Base-by-base conservation (phyloP, 139 green algal genomes). In the Micromonas pusilla region DNA sequence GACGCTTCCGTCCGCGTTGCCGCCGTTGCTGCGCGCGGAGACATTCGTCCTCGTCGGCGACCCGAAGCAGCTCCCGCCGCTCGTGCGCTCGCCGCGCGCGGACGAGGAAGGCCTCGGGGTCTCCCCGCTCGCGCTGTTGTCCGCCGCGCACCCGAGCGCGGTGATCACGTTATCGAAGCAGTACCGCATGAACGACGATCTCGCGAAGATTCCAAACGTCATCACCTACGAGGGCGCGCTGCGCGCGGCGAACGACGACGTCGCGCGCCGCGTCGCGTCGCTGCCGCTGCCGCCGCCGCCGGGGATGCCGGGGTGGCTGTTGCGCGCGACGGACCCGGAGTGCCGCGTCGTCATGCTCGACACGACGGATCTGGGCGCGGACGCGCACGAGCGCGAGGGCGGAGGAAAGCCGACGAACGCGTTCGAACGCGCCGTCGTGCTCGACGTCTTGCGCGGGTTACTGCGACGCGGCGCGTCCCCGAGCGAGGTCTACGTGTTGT, bases 181-280 rank as follows among this genome's bases (percentile, higher is more conserved):
- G 86, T 98, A 97, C 82, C 87, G 95, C 73, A 99, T 99, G 95
- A 84, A 82, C 0, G 85, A 82, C 32, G 83, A 91, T 80, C 92
- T 99, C 81, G 91, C 92, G 90, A 63, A 79, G 2, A 85, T 98
- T 39, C 80, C 87, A 79, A 99, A 97, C 81, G 52, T 33, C 16
- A 85, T 98, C 19, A 83, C 96, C 4, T 99, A 99, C 82, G 78
- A 77, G 26, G 85, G 88, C 23, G 76, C 76, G 32, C 83, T 99
- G 71, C 79, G 73, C 3, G 92, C 88, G 63, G 95, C 86, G 36
- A 76, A 64, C 26, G 34, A 45, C 2, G 64, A 16, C 21, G 65
- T 84, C 34, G 80, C 73, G 1, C 38, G 3, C 20, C 6, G 13
- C 32, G 75, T 28, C 4, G 25, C 76, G 30, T 52, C 33, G 16